phyloP scores from a whole-genome alignment of 371 early-diverging fungal genomes.

The Apophysomyces ossiformis region DNA sequence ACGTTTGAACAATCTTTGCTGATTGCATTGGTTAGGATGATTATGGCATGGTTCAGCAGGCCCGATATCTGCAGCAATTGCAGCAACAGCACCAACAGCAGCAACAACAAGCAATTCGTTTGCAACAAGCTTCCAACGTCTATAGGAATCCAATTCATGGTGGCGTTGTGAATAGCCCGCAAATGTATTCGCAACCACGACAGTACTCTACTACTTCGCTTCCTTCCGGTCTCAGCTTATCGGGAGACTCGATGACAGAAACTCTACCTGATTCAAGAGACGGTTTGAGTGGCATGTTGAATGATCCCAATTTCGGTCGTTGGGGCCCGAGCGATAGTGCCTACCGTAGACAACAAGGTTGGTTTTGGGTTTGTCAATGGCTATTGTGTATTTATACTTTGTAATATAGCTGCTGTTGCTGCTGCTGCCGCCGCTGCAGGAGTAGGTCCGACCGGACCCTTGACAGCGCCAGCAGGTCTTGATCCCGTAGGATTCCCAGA shows the following conservation, averaged over 20 bases:
- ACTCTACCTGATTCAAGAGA: slow-evolving; percentile 6
- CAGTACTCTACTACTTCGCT: slow-evolving; percentile 11
- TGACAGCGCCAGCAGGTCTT: slow-evolving; percentile 41
- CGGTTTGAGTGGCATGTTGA: slow-evolving; percentile 3
- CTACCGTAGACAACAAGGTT: slow-evolving; percentile 17
- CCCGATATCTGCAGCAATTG: slow-evolving; percentile 22
- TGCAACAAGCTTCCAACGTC: slow-evolving; percentile 19
- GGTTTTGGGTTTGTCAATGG: slow-evolving; percentile 13
- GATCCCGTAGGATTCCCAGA: slow-evolving; percentile 32
- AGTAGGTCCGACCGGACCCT: slow-evolving; percentile 31
- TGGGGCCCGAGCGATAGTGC: slow-evolving; percentile 14
- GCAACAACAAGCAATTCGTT: slow-evolving; percentile 19
- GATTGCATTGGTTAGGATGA: not conserved
- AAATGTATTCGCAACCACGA: slow-evolving; percentile 20
- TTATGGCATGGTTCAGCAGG: slow-evolving; percentile 19
- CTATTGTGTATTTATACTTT: slow-evolving; percentile 16
- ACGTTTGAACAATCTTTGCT: slow-evolving; percentile 18
- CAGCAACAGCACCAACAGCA: slow-evolving; percentile 19
- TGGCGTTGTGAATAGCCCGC: slow-evolving; percentile 5
- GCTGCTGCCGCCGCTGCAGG: slow-evolving; percentile 30
- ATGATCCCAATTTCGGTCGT: slow-evolving; percentile 11
- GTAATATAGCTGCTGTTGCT: slow-evolving; percentile 8
- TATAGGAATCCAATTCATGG: slow-evolving; percentile 11
- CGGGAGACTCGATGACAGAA: slow-evolving; percentile 8
- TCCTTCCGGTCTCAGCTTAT: slow-evolving; percentile 22